These are phyloP conservation scores for Tuber magnatum DNA, from an alignment of 495 filamentous ascomycete species.

Conservation along the genomic window DNA sequence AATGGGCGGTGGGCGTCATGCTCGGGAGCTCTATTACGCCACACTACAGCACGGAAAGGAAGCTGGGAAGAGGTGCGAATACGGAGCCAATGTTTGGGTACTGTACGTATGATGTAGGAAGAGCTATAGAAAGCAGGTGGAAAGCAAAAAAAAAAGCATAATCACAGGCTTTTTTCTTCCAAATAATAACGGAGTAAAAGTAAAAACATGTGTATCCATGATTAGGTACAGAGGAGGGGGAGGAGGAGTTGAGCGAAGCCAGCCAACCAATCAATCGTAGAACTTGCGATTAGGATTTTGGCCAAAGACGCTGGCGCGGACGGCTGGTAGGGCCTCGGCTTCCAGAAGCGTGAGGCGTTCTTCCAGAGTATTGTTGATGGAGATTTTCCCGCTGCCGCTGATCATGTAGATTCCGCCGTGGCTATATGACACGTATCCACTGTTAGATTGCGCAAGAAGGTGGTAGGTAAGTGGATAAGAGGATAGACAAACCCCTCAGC, in stretches of 20 bases:
- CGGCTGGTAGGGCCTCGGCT: constrained; percentile 72
- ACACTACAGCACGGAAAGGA: neutral
- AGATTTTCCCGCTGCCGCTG: constrained; percentile 83
- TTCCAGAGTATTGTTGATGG: constrained; percentile 97
- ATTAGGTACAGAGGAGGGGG: neutral
- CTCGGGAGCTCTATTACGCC: neutral
- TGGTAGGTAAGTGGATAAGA: neutral
- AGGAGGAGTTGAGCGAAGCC: neutral
- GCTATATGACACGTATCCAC: constrained; percentile 45
- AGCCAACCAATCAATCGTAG: constrained; percentile 58
- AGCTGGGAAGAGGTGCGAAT: neutral
- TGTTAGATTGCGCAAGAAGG: constrained; percentile 15
- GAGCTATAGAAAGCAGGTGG: neutral
- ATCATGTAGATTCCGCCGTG: constrained; percentile 75
- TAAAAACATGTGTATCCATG: neutral
- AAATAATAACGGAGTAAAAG: neutral
- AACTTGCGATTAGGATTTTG: constrained; percentile 89
- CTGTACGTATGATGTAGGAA: neutral
- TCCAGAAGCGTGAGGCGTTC: constrained; percentile 79
- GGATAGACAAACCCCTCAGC: constrained; percentile 70
- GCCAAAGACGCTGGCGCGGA: constrained; percentile 80
- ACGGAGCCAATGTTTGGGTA: neutral
- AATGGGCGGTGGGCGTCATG: neutral
- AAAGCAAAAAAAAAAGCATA: neutral
- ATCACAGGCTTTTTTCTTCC: neutral